phyloP scores from a whole-genome alignment of 176 grass and related monocot genomes.

The barley (Hordeum vulgare) region MorexV3_pseudomolecules_assembly NC_058519.1:1354457-1354956 shows the following conservation, averaged over 20 bases:
- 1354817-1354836: constrained; percentile 36
- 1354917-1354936: constrained; percentile 47
- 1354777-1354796: not conserved
- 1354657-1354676: constrained; percentile 24
- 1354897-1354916: constrained; percentile 27
- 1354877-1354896: not conserved
- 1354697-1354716: constrained; percentile 47
- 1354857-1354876: constrained; percentile 51
- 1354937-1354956: constrained; percentile 25
- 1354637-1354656: not conserved
- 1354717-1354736: constrained; percentile 4
- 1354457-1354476: not conserved
- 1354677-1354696: constrained; percentile 39
- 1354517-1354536: constrained; percentile 23
- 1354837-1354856: not conserved
- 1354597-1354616: not conserved
- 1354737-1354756: constrained; percentile 25
- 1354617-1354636: constrained; percentile 29
- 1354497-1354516: not conserved
- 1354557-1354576: constrained; percentile 52
- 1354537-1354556: constrained; percentile 22
- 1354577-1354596: constrained; percentile 35
- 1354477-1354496: too few relatives aligned
- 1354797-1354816: constrained; percentile 44
- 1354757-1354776: constrained; percentile 14